Evolutionary conservation across 2,329 filamentous ascomycete species (phyloP).

Genomic region (Furcasterigmium sp.): DNA sequence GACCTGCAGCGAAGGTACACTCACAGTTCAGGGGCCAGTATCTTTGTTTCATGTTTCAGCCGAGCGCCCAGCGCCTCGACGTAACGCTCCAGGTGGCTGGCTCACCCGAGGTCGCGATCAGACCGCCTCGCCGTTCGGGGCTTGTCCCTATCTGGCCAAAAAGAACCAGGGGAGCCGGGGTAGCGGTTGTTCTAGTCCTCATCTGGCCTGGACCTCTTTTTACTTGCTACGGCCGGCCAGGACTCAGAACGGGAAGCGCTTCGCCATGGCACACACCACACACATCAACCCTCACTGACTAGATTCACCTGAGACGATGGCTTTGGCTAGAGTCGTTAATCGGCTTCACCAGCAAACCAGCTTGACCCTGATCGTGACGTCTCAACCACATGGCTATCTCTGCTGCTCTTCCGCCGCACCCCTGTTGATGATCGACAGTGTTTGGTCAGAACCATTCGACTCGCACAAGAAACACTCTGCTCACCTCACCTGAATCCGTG

Average conservation of each 20-base stretch:
- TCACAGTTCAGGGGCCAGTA: constrained; percentile 1
- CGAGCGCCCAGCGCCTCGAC: not conserved
- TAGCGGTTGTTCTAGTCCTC: too few species aligned
- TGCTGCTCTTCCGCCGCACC: too few species aligned
- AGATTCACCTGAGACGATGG: not conserved
- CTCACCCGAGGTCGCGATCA: not conserved
- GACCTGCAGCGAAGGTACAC: too few species aligned
- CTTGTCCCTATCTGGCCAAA: not conserved
- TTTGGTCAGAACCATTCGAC: not conserved
- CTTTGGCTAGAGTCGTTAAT: not conserved
- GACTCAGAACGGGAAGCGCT: too few species aligned
- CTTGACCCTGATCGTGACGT: not conserved
- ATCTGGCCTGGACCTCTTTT: too few species aligned
- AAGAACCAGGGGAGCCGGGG: not conserved
- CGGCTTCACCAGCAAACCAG: not conserved
- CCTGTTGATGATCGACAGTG: not conserved
- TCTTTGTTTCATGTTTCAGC: constrained; percentile 10
- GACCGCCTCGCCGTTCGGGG: not conserved
- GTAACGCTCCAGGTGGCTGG: constrained; percentile 4
- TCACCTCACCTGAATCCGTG: constrained; percentile 16
- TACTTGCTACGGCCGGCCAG: too few species aligned
- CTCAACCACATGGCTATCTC: not conserved
- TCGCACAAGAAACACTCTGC: not conserved
- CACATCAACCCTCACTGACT: too few species aligned
- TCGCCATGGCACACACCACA: too few species aligned